These are phyloP conservation scores for Russula sp. DNA, from an alignment of 768 basidiomycete species.

Conservation along the genomic window DNA sequence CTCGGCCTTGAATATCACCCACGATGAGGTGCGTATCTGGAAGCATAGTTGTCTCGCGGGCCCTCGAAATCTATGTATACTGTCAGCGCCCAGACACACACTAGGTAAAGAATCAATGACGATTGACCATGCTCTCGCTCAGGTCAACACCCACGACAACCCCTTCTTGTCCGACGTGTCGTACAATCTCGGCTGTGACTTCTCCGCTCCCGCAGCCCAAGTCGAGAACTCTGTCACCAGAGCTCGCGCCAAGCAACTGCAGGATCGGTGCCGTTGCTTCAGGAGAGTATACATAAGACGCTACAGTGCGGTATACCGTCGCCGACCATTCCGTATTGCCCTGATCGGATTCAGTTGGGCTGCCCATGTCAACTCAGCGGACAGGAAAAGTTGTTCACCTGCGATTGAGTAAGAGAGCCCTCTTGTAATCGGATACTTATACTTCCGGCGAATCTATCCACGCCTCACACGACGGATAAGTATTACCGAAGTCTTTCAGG, in stretches of 20 bases:
- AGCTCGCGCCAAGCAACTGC: conserved; percentile 49
- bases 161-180: conserved; percentile 43
- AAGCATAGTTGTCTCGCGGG: conserved; percentile 25
- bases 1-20: conserved; percentile 42
- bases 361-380: not conserved
- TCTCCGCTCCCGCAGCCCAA: conserved; percentile 83
- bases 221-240: conserved; percentile 67
- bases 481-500: not conserved
- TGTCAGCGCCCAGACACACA: not conserved
- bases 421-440: not conserved
- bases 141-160: conserved; percentile 61
- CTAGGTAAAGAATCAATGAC: not conserved
- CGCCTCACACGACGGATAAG: not conserved
- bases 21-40: conserved; percentile 27
- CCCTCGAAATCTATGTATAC: conserved; percentile 43
- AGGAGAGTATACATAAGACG: conserved; percentile 61
- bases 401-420: not conserved
- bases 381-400: too few relatives aligned
- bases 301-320: conserved; percentile 51
- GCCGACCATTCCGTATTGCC: conserved; percentile 44
- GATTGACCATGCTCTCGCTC: conserved; percentile 63
- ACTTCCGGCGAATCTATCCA: not conserved
- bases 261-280: conserved; percentile 49
- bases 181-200: conserved; percentile 51
- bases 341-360: not conserved